These are phyloP conservation scores for Dictyostelium capitatum DNA, from an alignment of 78 protist genomes.

Conservation along the genomic window DNA sequence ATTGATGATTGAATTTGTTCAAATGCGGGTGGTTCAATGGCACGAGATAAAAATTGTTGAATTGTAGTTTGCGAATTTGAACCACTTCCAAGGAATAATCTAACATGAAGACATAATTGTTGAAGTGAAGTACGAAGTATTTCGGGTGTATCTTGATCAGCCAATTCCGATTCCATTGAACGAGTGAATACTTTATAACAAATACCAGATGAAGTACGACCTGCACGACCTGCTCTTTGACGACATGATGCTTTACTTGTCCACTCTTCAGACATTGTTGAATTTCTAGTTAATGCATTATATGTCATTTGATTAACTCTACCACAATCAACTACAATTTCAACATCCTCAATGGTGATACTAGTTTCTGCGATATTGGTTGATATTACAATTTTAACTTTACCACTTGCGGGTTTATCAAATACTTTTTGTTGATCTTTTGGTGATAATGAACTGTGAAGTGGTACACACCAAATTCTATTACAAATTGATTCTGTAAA, in stretches of 20 bases:
- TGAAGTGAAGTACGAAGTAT: slow-evolving; percentile 92
- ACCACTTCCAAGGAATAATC: slow-evolving; percentile 14
- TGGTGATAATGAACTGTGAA: slow-evolving; percentile 83
- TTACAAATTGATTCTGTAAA: not conserved
- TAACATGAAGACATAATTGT: slow-evolving; percentile 88
- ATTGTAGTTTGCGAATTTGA: not conserved
- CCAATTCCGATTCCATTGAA: slow-evolving; percentile 28
- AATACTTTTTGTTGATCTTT: slow-evolving; percentile 85
- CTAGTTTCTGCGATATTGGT: slow-evolving; percentile 97
- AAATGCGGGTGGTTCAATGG: slow-evolving; percentile 87
- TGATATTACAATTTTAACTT: slow-evolving; percentile 89
- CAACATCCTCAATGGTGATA: slow-evolving; percentile 94
- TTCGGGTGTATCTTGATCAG: slow-evolving; percentile 88
- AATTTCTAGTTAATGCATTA: slow-evolving; percentile 73
- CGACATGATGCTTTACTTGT: slow-evolving; percentile 79
- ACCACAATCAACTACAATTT: slow-evolving; percentile 93
- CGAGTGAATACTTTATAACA: slow-evolving; percentile 86
- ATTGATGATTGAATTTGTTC: slow-evolving; percentile 56
- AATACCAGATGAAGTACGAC: slow-evolving; percentile 90
- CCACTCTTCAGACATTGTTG: slow-evolving; percentile 81
- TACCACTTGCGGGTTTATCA: slow-evolving; percentile 69
- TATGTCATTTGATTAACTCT: slow-evolving; percentile 88
- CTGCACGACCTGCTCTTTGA: slow-evolving; percentile 95
- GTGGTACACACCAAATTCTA: slow-evolving; percentile 61
- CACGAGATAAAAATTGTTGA: slow-evolving; percentile 70